phyloP scores from a whole-genome alignment of 2,329 filamentous ascomycete genomes.

The Colletotrichum sp. region DNA sequence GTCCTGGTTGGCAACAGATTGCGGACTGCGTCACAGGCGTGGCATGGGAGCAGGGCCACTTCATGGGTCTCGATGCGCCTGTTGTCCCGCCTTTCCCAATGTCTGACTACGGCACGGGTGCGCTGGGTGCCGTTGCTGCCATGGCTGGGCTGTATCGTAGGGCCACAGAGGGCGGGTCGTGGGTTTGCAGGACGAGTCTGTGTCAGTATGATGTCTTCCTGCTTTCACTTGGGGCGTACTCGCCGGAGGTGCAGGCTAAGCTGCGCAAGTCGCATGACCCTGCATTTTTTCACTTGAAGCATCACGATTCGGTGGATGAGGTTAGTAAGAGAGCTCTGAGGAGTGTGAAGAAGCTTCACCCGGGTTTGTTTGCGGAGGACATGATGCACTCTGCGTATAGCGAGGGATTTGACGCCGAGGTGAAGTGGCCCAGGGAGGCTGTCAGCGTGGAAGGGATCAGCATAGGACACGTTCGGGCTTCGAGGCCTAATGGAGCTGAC shows the following conservation, averaged over 20 bases:
- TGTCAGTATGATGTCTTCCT: conserved; percentile 41
- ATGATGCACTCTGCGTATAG: conserved; percentile 34
- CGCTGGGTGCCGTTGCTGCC: conserved; percentile 35
- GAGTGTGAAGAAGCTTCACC: conserved; percentile 49
- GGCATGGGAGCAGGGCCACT: conserved; percentile 55
- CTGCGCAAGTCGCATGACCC: conserved; percentile 52
- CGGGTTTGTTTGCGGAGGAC: conserved; percentile 31
- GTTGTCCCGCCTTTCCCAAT: conserved; percentile 63
- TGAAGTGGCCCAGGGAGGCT: conserved; percentile 44
- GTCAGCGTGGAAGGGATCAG: conserved; percentile 40
- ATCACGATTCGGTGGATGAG: conserved; percentile 63
- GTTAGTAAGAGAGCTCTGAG: conserved; percentile 59
- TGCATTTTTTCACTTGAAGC: conserved; percentile 58
- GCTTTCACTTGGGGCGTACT: conserved; percentile 49
- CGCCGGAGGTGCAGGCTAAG: conserved; percentile 48
- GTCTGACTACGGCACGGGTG: conserved; percentile 46
- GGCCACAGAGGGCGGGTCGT: conserved; percentile 35
- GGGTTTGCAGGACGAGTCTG: conserved; percentile 37
- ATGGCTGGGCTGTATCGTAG: conserved; percentile 36
- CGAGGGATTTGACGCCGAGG: conserved; percentile 33
- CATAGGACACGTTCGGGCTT: conserved; percentile 39
- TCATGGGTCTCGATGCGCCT: conserved; percentile 60
- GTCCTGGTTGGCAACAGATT: conserved; percentile 69
- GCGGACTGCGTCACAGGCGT: conserved; percentile 63
- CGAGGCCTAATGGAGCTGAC: conserved; percentile 54